Evolutionary conservation across 805 yeast genomes (phyloP).

Genomic region (Teunomyces cretensis): DNA sequence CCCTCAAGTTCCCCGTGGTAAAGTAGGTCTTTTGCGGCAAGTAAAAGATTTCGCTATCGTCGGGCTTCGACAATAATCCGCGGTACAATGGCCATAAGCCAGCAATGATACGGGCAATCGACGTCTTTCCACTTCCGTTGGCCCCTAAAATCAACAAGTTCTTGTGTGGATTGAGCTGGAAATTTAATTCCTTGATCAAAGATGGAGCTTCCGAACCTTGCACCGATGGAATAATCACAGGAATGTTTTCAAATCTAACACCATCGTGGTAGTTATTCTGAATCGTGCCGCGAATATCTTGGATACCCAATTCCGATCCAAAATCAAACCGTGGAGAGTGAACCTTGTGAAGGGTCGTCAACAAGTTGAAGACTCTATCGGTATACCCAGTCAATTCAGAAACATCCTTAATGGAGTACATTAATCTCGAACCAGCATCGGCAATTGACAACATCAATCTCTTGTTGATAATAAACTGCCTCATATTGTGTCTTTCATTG

Average conservation of each 20-base stretch:
- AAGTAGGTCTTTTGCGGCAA: conserved; percentile 88
- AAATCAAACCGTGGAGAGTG: conserved; percentile 61
- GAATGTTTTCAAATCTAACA: conserved; percentile 78
- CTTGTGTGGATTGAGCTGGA: conserved; percentile 60
- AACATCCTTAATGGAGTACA: conserved; percentile 91
- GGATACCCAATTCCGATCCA: conserved; percentile 43
- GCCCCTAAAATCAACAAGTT: conserved; percentile 80
- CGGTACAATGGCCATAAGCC: conserved; percentile 89
- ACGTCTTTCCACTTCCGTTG: conserved; percentile 88
- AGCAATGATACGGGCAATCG: conserved; percentile 78
- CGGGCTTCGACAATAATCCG: conserved; percentile 81
- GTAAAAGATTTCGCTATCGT: conserved; percentile 64
- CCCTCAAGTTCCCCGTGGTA: conserved; percentile 79
- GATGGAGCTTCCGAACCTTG: conserved; percentile 61
- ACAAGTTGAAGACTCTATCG: conserved; percentile 73
- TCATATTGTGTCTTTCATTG: conserved; percentile 64
- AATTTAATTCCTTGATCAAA: conserved; percentile 57
- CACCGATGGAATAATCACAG: conserved; percentile 73
- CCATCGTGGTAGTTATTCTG: conserved; percentile 71
- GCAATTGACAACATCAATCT: conserved; percentile 87
- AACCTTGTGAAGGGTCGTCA: conserved; percentile 78
- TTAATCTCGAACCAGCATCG: conserved; percentile 91
- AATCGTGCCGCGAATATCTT: conserved; percentile 73
- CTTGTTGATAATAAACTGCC: conserved; percentile 86
- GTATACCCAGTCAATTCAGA: conserved; percentile 91